Conservation (phyloP, 2,329 filamentous ascomycete species). For the Scortechinia acanthostroma region DNA sequence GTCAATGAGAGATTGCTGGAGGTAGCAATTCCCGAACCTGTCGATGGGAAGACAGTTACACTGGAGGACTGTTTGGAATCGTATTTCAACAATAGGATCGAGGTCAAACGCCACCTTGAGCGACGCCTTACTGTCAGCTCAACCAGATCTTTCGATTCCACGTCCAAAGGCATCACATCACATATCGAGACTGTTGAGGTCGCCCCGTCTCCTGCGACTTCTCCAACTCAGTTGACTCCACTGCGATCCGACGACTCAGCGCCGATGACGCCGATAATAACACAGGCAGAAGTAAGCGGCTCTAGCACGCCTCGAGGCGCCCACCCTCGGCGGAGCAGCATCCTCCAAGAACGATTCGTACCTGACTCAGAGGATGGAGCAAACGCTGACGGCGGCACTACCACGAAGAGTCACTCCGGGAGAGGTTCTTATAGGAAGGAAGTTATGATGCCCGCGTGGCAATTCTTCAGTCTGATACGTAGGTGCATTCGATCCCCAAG, state of each 20-base stretch:
- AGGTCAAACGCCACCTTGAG: constrained; percentile 46
- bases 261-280: neutral
- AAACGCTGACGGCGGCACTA: neutral
- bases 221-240: neutral
- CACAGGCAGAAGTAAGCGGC: no score
- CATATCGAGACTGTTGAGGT: neutral
- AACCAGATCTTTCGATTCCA: constrained; percentile 21
- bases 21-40: constrained; percentile 67
- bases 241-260: neutral
- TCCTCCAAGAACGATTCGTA: constrained; percentile 53
- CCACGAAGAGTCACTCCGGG: constrained; percentile 28
- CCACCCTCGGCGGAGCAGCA: constrained; percentile 41
- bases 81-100: constrained; percentile 90
- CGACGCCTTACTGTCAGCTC: constrained; percentile 16
- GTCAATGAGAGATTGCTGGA: constrained; percentile 87
- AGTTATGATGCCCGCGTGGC: constrained; percentile 92
- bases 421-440: constrained; percentile 50
- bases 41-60: constrained; percentile 64
- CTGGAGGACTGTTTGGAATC: constrained; percentile 87
- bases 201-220: neutral
- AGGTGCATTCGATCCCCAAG: no score
- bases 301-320: constrained; percentile 14
- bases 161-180: constrained; percentile 13
- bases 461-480: constrained; percentile 92
- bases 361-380: constrained; percentile 24